Evolutionary conservation across 1,284 basidiomycete species (phyloP), one percentile per base, ranked within the genome.

Genomic region (Rhodotorula sp.): DNA sequence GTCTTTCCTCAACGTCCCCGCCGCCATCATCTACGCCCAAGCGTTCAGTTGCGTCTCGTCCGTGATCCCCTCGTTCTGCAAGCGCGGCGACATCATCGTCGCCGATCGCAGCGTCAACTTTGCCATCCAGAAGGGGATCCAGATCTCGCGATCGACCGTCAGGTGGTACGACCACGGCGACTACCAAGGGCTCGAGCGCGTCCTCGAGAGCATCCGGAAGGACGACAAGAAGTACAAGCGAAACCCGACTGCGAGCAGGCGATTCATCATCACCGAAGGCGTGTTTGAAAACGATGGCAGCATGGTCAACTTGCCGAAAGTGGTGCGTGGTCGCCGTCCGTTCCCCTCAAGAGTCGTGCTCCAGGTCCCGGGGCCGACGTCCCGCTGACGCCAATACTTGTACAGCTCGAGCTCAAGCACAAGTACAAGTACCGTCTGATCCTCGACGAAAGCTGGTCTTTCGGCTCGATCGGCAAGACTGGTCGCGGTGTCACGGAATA

Each of bases 141-240:
- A 97, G 81, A 93, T 98, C 73, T 93, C 91, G 48, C 90, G 97
- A 62, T 93, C 90, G 28, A 95, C 90, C 2, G 87, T 98, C 61
- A 87, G 90, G 58, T 99, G 93, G 93, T 99, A 89, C 81, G 93
- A 97, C 76, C 95, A 99, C 82, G 95, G 97, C 79, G 92, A 97
- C 80, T 86, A 95, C 80, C 87, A 89, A 77, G 93, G 91, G 77
- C 86, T 99, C 38, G 93, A 97, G 81, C 87, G 92, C 18, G 91
- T 94, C 3, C 84, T 99, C 62, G 85, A 92, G 75, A 85, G 84
- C 69, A 86, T 97, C 18, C 90, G 92, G 78, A 92, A 91, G 83
- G 95, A 98, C 78, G 85, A 90, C 74, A 90, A 89, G 82, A 91
- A 94, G 82, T 89, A 90, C 72, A 86, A 87, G 61, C 85, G 85